Conservation (phyloP, 164 flowering plant species). For the Stephania japonica region DNA sequence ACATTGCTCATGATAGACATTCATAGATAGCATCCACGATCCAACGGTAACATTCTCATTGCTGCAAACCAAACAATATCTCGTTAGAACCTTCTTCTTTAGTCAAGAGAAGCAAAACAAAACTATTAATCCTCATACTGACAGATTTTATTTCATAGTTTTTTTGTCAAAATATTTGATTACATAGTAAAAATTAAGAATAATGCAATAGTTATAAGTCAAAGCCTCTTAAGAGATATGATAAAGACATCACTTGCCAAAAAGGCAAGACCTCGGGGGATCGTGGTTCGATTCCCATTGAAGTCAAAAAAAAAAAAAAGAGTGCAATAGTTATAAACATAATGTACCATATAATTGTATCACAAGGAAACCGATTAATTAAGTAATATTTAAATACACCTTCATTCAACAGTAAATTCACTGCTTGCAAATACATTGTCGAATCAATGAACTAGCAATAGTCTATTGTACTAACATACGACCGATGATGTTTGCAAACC, state of each 20-base stretch:
- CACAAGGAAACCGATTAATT: background rate
- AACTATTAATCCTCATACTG: background rate
- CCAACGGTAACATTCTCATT: constrained; percentile 72
- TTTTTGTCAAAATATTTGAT: background rate
- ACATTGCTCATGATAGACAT: constrained; percentile 58
- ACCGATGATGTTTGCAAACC: background rate
- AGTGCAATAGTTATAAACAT: too few relatives aligned
- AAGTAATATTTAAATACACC: background rate
- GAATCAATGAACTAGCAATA: background rate
- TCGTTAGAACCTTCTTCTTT: background rate
- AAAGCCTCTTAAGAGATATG: too few relatives aligned
- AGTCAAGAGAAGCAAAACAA: background rate
- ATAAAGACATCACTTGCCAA: too few relatives aligned
- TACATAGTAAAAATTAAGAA: background rate
- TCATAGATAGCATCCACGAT: constrained; percentile 77
- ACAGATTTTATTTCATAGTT: background rate
- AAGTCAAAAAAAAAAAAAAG: too few relatives aligned
- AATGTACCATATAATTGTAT: too few relatives aligned
- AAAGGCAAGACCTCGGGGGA: too few relatives aligned
- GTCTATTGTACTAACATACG: background rate
- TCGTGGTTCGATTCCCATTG: too few relatives aligned
- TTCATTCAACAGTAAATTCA: background rate
- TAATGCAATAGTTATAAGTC: background rate
- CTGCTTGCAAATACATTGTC: background rate
- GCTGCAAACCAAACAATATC: constrained; percentile 23